Base-by-base conservation (phyloP, 768 basidiomycete species). In the Agaricus blazei region DNA sequence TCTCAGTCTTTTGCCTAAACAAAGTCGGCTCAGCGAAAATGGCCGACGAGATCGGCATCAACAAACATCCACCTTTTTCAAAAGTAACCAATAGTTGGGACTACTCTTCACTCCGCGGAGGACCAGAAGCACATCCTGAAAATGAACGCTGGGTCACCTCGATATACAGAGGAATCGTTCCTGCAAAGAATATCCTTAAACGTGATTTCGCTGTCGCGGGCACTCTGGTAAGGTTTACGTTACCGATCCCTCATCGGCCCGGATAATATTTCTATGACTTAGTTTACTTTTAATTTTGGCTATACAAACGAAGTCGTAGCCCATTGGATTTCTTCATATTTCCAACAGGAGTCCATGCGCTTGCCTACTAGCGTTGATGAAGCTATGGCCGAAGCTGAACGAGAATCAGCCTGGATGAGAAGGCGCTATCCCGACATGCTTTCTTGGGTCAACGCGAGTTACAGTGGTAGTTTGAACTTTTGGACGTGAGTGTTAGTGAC, bases 271-370 rank as follows among this genome's bases (percentile, higher is more conserved):
- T 5, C 5, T 1, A 28, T 29, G 3, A 48, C 37, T 9, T 56
- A 86, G 85, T 78, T 83, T 59, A 75, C 80, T 0, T 70, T 79
- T 0, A 81, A 83, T 61, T 73, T 73, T 36, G 79, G 82, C 9
- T 84, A 85, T 54, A 67, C 73, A 0, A 75, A 62, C 52, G 84
- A 87, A 67, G 76, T 80, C 1, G 67, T 67, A 2, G 74, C 84
- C 0, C 84, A 87, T 60, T 87, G 83, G 83, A 82, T 84, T 45
- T 83, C 83, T 0, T 74, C 82, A 3, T 83, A 84, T 62, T 85
- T 87, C 61, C 74, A 78, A 0, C 64, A 63, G 1, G 85, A 88
- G 57, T 58, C 63, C 7, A 77, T 86, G 73, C 70, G 68, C 1
- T 64, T 86, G 3, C 80, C 85, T 1, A 55, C 63, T 3, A 72